Conservation (phyloP, 306 rosid genomes). For the Rosa multiflora region DNA sequence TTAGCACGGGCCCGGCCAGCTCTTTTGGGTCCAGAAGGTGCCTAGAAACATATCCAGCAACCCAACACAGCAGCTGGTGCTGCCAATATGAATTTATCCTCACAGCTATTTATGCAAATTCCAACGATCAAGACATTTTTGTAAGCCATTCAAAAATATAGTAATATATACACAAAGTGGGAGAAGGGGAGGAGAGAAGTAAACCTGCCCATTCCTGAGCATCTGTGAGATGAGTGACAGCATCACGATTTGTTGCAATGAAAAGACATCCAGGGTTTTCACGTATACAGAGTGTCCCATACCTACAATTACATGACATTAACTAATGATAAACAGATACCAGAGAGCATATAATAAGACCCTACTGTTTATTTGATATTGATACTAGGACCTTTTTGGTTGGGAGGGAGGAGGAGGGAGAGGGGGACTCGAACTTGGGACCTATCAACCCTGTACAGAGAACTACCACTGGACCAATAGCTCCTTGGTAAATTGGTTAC, state of each 20-base stretch:
- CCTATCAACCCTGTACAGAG: neutral
- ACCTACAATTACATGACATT: slow-evolving; percentile 47
- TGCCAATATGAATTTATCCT: too few species aligned
- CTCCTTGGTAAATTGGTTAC: neutral
- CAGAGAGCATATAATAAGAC: slow-evolving; percentile 7
- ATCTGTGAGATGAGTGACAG: slow-evolving; percentile 98
- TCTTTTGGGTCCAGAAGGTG: slow-evolving; percentile 6
- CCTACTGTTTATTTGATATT: neutral
- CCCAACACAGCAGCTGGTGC: neutral
- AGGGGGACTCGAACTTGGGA: neutral
- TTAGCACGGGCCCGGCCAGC: neutral
- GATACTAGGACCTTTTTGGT: neutral
- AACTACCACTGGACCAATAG: neutral
- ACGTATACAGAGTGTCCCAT: slow-evolving; percentile 90
- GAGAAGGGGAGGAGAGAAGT: slow-evolving; percentile 22
- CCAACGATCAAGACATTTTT: neutral
- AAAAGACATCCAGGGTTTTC: slow-evolving; percentile 99
- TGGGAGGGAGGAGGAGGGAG: neutral
- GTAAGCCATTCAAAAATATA: neutral
- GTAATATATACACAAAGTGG: neutral
- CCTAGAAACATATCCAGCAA: neutral
- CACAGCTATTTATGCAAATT: neutral
- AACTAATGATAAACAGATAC: neutral
- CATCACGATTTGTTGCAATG: slow-evolving; percentile 96
- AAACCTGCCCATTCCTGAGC: slow-evolving; percentile 99